Evolutionary conservation across 306 rosid genomes (phyloP).

Genomic region (Rubus parviflorus): DNA sequence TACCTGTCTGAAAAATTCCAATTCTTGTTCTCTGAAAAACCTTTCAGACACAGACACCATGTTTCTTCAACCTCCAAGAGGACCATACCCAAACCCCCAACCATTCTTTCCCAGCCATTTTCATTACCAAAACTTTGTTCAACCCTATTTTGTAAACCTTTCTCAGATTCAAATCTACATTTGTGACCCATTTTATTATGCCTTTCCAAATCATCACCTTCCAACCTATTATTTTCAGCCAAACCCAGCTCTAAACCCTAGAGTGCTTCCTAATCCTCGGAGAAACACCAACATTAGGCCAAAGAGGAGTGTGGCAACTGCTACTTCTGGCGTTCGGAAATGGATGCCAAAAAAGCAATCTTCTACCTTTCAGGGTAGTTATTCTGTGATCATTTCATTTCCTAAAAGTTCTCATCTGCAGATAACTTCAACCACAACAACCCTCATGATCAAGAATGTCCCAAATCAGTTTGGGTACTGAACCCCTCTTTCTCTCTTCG

Average conservation of each 20-base stretch:
- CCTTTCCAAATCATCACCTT: neutral
- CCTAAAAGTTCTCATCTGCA: neutral
- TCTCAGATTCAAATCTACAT: neutral
- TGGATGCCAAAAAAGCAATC: neutral
- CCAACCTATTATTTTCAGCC: neutral
- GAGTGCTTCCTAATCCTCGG: neutral
- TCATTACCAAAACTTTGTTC: neutral
- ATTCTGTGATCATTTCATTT: neutral
- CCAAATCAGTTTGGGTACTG: slow-evolving; percentile 9
- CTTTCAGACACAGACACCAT: neutral
- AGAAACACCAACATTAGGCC: neutral
- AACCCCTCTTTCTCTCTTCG: neutral
- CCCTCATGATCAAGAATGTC: neutral
- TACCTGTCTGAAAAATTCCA: neutral
- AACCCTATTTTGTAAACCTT: neutral
- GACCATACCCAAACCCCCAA: neutral
- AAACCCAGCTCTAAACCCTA: neutral
- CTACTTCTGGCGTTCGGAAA: neutral
- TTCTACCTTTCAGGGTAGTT: neutral
- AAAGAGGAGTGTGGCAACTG: neutral
- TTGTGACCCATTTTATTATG: neutral
- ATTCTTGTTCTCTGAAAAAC: neutral
- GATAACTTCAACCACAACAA: neutral
- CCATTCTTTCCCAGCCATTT: neutral
- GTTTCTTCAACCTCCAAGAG: neutral